phyloP scores from a whole-genome alignment of 2,329 filamentous ascomycete species.

The Ophiosphaerella korrae region DNA sequence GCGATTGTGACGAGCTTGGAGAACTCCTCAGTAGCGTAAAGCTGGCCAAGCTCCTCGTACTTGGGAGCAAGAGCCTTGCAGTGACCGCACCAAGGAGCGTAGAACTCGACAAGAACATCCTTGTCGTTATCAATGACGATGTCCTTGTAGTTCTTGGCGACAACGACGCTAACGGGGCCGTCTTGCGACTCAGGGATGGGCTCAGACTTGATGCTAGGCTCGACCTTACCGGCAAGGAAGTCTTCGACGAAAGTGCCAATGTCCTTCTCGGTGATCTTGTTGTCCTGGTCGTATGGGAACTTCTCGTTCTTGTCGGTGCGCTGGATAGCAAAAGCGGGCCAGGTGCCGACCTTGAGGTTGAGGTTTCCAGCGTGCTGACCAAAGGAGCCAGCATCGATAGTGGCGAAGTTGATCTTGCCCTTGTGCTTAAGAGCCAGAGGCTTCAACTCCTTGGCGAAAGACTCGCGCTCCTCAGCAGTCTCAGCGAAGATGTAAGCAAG shows the following conservation, averaged over 20 bases:
- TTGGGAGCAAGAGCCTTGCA: constrained; percentile 72
- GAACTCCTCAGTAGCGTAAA: constrained; percentile 59
- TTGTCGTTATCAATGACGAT: constrained; percentile 91
- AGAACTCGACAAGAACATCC: constrained; percentile 98
- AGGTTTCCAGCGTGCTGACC: constrained; percentile 95
- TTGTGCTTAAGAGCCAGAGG: constrained; percentile 88
- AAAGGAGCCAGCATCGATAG: constrained; percentile 92
- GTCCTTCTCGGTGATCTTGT: constrained; percentile 73
- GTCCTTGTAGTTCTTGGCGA: constrained; percentile 92
- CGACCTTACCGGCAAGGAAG: constrained; percentile 83
- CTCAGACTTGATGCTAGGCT: constrained; percentile 98
- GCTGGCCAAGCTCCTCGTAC: constrained; percentile 66
- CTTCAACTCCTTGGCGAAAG: constrained; percentile 78
- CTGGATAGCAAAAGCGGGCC: constrained; percentile 98
- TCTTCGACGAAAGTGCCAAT: constrained; percentile 85
- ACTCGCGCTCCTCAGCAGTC: constrained; percentile 83
- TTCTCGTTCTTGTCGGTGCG: constrained; percentile 95
- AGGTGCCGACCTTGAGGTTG: constrained; percentile 93
- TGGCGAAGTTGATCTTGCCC: constrained; percentile 95
- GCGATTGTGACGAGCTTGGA: constrained; percentile 68
- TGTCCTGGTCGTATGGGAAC: constrained; percentile 88
- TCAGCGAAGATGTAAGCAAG: constrained; percentile 98
- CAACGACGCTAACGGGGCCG: constrained; percentile 82
- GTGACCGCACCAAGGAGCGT: constrained; percentile 83
- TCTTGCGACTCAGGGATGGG: constrained; percentile 93